phyloP scores from a whole-genome alignment of 306 rosid genomes.

The Cucurbita moschata region DNA sequence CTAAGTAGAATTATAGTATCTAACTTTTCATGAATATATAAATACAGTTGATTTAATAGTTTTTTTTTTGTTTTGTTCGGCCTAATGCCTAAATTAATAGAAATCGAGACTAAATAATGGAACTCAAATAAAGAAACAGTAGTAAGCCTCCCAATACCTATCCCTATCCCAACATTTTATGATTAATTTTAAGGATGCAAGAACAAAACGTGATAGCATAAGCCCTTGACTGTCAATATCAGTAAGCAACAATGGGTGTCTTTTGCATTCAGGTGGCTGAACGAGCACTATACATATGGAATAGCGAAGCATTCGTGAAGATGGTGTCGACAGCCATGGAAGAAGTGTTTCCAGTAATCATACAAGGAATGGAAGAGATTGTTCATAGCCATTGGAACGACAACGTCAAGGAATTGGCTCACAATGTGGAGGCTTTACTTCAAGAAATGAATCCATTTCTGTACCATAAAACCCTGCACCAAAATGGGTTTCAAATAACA shows the following conservation, averaged over 20 bases:
- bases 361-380: slow-evolving; percentile 62
- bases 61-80: too few relatives aligned
- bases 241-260: not conserved
- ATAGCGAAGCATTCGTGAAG: slow-evolving; percentile 69
- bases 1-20: too few relatives aligned
- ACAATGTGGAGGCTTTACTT: slow-evolving; percentile 49
- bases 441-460: slow-evolving; percentile 58
- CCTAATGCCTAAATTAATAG: too few relatives aligned
- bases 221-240: not conserved
- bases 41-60: too few relatives aligned
- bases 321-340: slow-evolving; percentile 46
- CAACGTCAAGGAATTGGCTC: slow-evolving; percentile 44
- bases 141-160: too few relatives aligned
- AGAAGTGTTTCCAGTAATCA: slow-evolving; percentile 54
- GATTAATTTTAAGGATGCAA: too few relatives aligned
- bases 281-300: slow-evolving; percentile 74
- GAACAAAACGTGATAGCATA: too few relatives aligned
- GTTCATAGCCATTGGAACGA: slow-evolving; percentile 70
- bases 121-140: too few relatives aligned
- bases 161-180: too few relatives aligned
- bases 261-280: slow-evolving; percentile 47
- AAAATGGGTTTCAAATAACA: slow-evolving; percentile 26
- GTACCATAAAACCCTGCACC: slow-evolving; percentile 38
- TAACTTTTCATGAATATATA: too few relatives aligned
- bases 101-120: too few relatives aligned